Conservation (phyloP, 1,139 yeast species). For the Wickerhamiella infanticola region DNA sequence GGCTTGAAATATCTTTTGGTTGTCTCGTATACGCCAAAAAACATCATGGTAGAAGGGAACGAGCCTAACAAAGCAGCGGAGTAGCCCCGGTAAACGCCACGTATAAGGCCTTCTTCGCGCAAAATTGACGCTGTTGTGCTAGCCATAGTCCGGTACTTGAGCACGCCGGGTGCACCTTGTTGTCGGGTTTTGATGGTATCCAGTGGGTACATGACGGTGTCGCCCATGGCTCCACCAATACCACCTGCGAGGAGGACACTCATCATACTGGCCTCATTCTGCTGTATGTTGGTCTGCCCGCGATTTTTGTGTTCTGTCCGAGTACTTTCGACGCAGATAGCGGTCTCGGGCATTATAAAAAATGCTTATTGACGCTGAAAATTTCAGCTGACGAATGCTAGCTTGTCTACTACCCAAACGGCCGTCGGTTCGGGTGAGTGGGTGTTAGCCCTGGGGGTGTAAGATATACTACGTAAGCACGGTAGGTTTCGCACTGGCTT, state of each 20-base stretch:
- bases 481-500: no score
- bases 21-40: conserved; percentile 78
- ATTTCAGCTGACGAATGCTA: not conserved
- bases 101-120: conserved; percentile 64
- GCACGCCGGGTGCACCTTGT: conserved; percentile 66
- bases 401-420: no score
- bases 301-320: not conserved
- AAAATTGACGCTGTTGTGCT: conserved; percentile 62
- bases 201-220: conserved; percentile 81
- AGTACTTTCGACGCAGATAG: not conserved
- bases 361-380: not conserved
- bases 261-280: conserved; percentile 7
- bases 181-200: conserved; percentile 96
- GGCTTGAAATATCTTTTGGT: conserved; percentile 53
- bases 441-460: no score
- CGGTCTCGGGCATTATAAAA: not conserved
- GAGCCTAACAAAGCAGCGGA: conserved; percentile 75
- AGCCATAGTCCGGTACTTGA: conserved; percentile 49
- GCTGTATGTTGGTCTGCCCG: not conserved
- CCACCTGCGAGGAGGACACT: conserved; percentile 54
- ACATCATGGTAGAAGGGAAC: conserved; percentile 83
- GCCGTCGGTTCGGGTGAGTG: no score
- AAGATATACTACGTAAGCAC: no score
- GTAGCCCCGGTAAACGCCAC: conserved; percentile 88
- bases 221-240: conserved; percentile 88